Percentiles rank a stretch among this genome's conserved stretches.
These are phyloP conservation scores for Solanum clarkiae DNA, from an alignment of 257 asterid genomes.

Conservation along the genomic window DNA sequence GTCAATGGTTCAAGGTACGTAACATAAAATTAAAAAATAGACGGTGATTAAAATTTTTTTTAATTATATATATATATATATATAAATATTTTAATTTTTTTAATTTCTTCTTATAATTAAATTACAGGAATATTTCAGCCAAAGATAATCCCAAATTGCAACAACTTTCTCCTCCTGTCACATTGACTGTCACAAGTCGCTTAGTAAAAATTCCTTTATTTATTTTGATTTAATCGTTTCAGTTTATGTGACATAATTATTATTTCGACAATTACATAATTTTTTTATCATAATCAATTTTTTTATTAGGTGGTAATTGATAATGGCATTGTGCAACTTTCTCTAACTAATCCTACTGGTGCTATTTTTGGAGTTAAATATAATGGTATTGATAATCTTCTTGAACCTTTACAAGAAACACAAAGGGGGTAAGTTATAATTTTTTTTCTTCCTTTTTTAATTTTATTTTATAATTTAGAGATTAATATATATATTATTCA, in stretches of 20 bases:
- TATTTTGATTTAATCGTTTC: too few species aligned
- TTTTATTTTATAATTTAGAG: too few species aligned
- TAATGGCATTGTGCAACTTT: conserved; percentile 8
- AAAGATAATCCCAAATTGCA: not conserved
- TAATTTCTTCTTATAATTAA: not conserved
- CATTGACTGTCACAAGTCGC: conserved; percentile 3
- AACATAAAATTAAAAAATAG: too few species aligned
- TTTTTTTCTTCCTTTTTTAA: not conserved
- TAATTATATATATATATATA: too few species aligned
- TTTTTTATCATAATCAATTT: not conserved
- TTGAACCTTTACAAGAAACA: not conserved
- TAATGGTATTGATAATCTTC: conserved; percentile 4
- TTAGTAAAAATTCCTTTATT: conserved; percentile 3
- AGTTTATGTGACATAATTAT: too few species aligned
- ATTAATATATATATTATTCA: too few species aligned
- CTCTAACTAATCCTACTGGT: conserved; percentile 9
- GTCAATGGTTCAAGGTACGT: not conserved
- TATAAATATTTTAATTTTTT: not conserved
- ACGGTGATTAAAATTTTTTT: too few species aligned
- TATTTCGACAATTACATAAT: not conserved
- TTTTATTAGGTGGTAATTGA: conserved; percentile 13
- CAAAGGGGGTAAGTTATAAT: conserved; percentile 9
- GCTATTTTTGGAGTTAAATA: conserved; percentile 3
- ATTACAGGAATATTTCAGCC: not conserved
- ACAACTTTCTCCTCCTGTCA: conserved; percentile 11